Percentiles rank a stretch among this genome's conserved stretches.
Conservation (phyloP, 2,329 filamentous ascomycete genomes). For the Rhynchosporium graminicola region DNA sequence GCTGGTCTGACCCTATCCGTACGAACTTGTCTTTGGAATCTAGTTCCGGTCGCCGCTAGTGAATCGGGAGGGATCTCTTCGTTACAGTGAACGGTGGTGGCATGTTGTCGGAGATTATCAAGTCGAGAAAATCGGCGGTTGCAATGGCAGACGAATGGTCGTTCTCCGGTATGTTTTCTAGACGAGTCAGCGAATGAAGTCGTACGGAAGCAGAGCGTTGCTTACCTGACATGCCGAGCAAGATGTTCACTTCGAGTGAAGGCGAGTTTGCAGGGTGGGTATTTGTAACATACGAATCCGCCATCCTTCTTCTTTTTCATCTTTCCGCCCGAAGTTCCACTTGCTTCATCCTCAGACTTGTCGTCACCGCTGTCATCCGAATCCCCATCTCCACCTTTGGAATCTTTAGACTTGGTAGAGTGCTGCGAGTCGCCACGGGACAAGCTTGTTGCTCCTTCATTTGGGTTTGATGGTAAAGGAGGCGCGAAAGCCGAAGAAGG, state of each 20-base stretch:
- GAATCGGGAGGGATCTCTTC: slow-evolving; percentile 95
- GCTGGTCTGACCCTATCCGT: slow-evolving; percentile 80
- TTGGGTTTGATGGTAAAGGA: slow-evolving; percentile 46
- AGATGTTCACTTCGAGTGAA: slow-evolving; percentile 96
- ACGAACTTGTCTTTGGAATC: slow-evolving; percentile 89
- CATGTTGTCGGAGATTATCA: slow-evolving; percentile 94
- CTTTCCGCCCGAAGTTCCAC: slow-evolving; percentile 62
- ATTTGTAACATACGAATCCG: slow-evolving; percentile 94
- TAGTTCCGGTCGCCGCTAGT: slow-evolving; percentile 85
- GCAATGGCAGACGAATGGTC: slow-evolving; percentile 96
- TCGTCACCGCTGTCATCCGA: slow-evolving; percentile 51
- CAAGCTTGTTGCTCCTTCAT: slow-evolving; percentile 47
- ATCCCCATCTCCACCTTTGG: slow-evolving; percentile 75
- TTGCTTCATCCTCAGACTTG: slow-evolving; percentile 65
- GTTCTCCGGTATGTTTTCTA: slow-evolving; percentile 96
- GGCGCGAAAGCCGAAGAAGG: slow-evolving; percentile 55
- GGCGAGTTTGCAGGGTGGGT: slow-evolving; percentile 88
- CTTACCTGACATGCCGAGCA: slow-evolving; percentile 86
- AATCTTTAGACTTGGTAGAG: slow-evolving; percentile 60
- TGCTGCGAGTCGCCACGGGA: slow-evolving; percentile 60
- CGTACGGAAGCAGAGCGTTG: slow-evolving; percentile 30
- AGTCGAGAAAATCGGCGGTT: slow-evolving; percentile 88
- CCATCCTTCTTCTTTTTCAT: slow-evolving; percentile 84
- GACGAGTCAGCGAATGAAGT: slow-evolving; percentile 32
- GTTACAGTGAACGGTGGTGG: slow-evolving; percentile 95